Percentiles rank a stretch among this genome's conserved stretches.
These are phyloP conservation scores for Ophiosphaerella herpotricha DNA, from an alignment of 2,329 filamentous ascomycete genomes.

Conservation along the genomic window DNA sequence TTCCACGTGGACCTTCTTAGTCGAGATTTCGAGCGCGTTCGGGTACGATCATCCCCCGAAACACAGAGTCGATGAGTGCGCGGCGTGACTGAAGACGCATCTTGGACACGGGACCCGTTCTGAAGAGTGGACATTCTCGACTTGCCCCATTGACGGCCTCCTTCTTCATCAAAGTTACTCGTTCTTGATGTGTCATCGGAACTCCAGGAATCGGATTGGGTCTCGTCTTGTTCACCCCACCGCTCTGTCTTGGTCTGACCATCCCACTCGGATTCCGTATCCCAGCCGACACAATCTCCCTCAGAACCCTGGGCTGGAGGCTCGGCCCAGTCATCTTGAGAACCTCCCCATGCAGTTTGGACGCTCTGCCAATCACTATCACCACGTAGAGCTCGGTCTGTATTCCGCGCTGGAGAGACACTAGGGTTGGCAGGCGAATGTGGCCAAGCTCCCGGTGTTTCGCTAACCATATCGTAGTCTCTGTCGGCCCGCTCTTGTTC, in stretches of 20 bases:
- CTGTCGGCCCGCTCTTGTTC: background rate
- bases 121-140: background rate
- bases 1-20: background rate
- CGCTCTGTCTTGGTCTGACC: slow-evolving; percentile 5
- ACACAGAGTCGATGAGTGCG: background rate
- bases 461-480: slow-evolving; percentile 7
- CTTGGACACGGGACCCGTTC: background rate
- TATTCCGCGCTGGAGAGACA: background rate
- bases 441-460: slow-evolving; percentile 34
- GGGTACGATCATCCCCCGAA: background rate
- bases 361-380: background rate
- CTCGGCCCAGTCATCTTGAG: slow-evolving; percentile 4
- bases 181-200: slow-evolving; percentile 20
- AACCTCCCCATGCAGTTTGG: slow-evolving; percentile 6
- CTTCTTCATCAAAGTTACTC: slow-evolving; percentile 1
- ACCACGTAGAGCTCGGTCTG: background rate
- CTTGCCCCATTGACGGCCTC: background rate
- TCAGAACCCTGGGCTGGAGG: slow-evolving; percentile 4
- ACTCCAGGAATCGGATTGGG: slow-evolving; percentile 23
- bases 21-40: slow-evolving; percentile 5
- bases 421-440: slow-evolving; percentile 11
- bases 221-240: slow-evolving; percentile 19
- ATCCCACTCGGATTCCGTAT: slow-evolving; percentile 10
- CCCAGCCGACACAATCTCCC: slow-evolving; percentile 17
- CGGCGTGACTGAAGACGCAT: background rate